phyloP scores from a whole-genome alignment of 1,139 yeast species.

The Suhomyces maxii region DNA sequence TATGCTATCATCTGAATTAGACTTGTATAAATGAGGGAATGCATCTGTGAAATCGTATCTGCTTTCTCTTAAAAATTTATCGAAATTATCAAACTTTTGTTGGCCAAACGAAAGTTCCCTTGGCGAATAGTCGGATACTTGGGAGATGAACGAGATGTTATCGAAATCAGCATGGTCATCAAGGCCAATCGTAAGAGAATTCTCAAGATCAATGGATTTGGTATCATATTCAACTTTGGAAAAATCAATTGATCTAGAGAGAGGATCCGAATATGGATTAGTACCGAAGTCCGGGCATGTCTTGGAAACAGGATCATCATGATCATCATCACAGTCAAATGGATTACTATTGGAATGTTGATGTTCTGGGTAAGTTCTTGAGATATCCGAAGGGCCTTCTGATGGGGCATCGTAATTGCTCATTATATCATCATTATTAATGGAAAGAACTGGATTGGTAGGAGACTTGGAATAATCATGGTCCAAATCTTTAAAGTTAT shows the following conservation, averaged over 20 bases:
- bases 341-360: neutral
- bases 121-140: conserved; percentile 28
- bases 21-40: conserved; percentile 32
- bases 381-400: neutral
- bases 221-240: neutral
- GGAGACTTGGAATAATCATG: conserved; percentile 8
- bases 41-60: conserved; percentile 33
- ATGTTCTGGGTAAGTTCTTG: neutral
- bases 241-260: neutral
- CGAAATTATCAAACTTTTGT: conserved; percentile 24
- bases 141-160: conserved; percentile 27
- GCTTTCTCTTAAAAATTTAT: conserved; percentile 35
- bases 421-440: neutral
- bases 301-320: neutral
- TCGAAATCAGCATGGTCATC: conserved; percentile 20
- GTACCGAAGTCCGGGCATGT: neutral
- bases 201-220: neutral
- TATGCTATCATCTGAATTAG: conserved; percentile 29
- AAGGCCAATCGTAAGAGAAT: conserved; percentile 3
- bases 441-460: conserved; percentile 4
- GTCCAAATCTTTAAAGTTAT: neutral
- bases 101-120: conserved; percentile 8
- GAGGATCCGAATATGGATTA: neutral
- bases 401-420: too few relatives aligned
- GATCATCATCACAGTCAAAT: neutral